Conservation (phyloP, 2,329 filamentous ascomycete species). For the Arthroderma uncinatum region DNA sequence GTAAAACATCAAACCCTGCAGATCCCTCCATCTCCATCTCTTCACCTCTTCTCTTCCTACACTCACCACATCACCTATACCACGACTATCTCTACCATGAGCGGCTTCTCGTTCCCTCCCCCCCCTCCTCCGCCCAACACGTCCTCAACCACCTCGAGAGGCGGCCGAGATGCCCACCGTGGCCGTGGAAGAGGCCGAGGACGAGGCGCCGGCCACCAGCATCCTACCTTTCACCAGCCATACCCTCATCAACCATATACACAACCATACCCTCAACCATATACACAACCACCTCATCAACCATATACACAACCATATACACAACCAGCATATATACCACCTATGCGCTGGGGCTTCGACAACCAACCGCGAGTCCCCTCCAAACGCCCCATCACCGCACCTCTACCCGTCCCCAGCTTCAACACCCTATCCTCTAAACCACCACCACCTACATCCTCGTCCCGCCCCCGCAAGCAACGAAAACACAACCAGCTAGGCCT, state of each 20-base stretch:
- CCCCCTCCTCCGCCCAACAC: conserved; percentile 37
- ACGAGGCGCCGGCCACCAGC: not conserved
- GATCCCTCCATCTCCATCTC: too few relatives aligned
- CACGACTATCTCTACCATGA: not conserved
- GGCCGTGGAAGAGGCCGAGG: not conserved
- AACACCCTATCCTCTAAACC: conserved; percentile 35
- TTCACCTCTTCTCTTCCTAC: too few relatives aligned
- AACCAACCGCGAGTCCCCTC: not conserved
- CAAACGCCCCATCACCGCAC: conserved; percentile 22
- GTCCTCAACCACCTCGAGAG: conserved; percentile 20
- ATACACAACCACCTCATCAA: too few relatives aligned
- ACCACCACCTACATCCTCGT: conserved; percentile 26
- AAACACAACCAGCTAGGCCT: conserved; percentile 39
- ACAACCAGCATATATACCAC: not conserved
- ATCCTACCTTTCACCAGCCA: too few relatives aligned
- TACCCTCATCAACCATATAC: too few relatives aligned
- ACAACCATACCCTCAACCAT: too few relatives aligned
- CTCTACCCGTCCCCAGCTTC: conserved; percentile 36
- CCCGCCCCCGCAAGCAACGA: conserved; percentile 30
- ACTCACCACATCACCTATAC: too few relatives aligned
- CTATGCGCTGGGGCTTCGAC: not conserved
- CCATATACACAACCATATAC: too few relatives aligned
- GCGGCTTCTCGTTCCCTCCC: conserved; percentile 32
- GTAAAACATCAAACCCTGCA: too few relatives aligned
- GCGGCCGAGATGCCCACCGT: not conserved